Percentiles rank a stretch among this genome's conserved stretches.
Evolutionary conservation across 495 filamentous ascomycete genomes (phyloP).

Genomic region (Penicillium waksmanii): DNA sequence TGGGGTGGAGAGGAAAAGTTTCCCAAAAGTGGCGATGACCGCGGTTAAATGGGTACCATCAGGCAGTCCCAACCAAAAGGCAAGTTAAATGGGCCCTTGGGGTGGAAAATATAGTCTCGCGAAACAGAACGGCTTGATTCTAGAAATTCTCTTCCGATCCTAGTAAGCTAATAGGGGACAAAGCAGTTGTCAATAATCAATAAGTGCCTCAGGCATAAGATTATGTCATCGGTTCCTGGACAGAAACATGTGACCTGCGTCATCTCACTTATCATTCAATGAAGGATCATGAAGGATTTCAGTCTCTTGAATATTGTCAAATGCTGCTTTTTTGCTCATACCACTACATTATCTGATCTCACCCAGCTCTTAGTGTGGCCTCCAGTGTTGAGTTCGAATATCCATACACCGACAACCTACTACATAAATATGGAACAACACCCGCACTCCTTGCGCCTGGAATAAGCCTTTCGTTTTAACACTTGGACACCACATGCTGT

Average conservation of each 20-base stretch:
- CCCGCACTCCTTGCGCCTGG: neutral
- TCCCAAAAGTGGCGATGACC: slow-evolving; percentile 13
- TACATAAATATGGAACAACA: neutral
- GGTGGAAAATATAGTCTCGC: neutral
- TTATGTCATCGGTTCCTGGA: slow-evolving; percentile 21
- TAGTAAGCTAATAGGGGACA: neutral
- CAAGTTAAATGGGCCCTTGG: neutral
- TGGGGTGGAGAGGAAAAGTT: slow-evolving; percentile 27
- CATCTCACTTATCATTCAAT: neutral
- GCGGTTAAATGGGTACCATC: neutral
- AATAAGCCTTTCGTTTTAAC: too few relatives aligned
- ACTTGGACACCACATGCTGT: too few relatives aligned
- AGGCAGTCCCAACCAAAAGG: neutral
- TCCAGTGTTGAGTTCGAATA: neutral
- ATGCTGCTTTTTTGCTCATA: too few relatives aligned
- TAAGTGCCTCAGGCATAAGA: slow-evolving; percentile 18
- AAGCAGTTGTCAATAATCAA: neutral
- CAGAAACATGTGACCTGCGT: slow-evolving; percentile 3
- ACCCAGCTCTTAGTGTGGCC: neutral
- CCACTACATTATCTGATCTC: neutral
- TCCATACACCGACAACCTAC: neutral
- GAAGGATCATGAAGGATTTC: neutral
- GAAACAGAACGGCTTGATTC: neutral
- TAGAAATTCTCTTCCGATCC: neutral
- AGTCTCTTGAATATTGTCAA: too few relatives aligned